Percentiles rank a stretch among this genome's conserved stretches.
Evolutionary conservation across 1,284 basidiomycete genomes (phyloP).

Genomic region (Malassezia sympodialis): DNA sequence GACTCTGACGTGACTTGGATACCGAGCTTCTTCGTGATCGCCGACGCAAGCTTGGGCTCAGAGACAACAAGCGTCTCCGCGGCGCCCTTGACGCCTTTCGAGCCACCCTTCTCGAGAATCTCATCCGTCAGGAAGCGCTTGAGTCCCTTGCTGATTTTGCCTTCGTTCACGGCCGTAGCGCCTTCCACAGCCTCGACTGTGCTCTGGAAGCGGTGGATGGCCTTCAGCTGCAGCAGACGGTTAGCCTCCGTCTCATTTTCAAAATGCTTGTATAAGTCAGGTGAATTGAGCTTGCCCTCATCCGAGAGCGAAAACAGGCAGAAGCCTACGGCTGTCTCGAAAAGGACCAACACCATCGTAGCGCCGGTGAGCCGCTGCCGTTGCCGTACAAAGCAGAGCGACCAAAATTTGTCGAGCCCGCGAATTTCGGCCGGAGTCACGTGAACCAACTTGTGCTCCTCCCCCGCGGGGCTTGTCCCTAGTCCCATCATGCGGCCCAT

Average conservation of each 20-base stretch:
- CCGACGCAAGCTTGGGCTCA: slow-evolving; percentile 66
- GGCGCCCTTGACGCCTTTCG: slow-evolving; percentile 71
- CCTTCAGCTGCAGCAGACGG: slow-evolving; percentile 72
- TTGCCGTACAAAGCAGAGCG: slow-evolving; percentile 7
- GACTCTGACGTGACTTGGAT: slow-evolving; percentile 70
- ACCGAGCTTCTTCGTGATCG: slow-evolving; percentile 85
- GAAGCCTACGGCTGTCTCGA: slow-evolving; percentile 59
- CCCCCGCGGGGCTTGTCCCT: background rate
- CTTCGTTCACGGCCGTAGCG: slow-evolving; percentile 79
- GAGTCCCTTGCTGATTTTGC: slow-evolving; percentile 81
- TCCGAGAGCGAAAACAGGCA: slow-evolving; percentile 94
- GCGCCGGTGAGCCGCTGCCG: background rate
- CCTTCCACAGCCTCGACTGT: slow-evolving; percentile 99
- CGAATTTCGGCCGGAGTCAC: slow-evolving; percentile 3
- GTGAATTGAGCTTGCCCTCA: slow-evolving; percentile 72
- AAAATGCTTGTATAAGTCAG: slow-evolving; percentile 83
- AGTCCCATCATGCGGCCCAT: background rate
- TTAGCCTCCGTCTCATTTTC: slow-evolving; percentile 80
- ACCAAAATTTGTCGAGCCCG: slow-evolving; percentile 14
- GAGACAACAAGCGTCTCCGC: slow-evolving; percentile 71
- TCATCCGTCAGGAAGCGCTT: slow-evolving; percentile 88
- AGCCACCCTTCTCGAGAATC: slow-evolving; percentile 55
- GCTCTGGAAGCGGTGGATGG: slow-evolving; percentile 88
- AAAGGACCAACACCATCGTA: slow-evolving; percentile 46
- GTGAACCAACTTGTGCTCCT: background rate